A percentile compares a stretch with the other conserved stretches of the same genome.
These are phyloP conservation scores for Ceratobasidium sp. DNA, from an alignment of 1,284 basidiomycete genomes.

Conservation along the genomic window DNA sequence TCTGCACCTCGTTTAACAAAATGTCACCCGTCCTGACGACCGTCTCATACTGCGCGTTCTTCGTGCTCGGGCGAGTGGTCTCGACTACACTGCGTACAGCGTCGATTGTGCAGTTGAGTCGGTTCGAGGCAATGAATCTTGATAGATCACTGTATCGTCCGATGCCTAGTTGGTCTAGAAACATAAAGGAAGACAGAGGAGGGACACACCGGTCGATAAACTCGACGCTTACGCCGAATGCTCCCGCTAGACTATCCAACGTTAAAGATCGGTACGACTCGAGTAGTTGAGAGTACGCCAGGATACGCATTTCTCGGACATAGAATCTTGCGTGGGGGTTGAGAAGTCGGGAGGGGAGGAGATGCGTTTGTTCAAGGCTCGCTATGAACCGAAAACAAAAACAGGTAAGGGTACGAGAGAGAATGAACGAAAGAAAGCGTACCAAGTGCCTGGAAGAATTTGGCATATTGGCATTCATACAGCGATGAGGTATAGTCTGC, in stretches of 20 bases:
- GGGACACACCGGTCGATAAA: conserved; percentile 86
- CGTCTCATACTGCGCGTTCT: conserved; percentile 92
- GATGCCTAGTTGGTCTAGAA: neutral
- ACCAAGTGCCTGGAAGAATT: conserved; percentile 93
- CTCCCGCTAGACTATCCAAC: conserved; percentile 85
- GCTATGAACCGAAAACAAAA: conserved; percentile 63
- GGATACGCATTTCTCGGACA: conserved; percentile 96
- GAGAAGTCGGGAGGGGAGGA: conserved; percentile 89
- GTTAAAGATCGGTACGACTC: conserved; percentile 94
- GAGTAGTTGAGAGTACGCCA: conserved; percentile 92
- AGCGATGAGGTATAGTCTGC: conserved; percentile 68
- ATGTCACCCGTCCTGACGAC: conserved; percentile 91
- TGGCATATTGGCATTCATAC: conserved; percentile 94
- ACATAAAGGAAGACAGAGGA: conserved; percentile 12
- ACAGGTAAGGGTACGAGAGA: neutral
- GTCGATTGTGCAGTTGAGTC: conserved; percentile 93
- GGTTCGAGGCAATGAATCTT: conserved; percentile 95
- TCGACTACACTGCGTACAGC: conserved; percentile 94
- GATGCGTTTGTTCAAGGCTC: conserved; percentile 88
- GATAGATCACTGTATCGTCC: conserved; percentile 84
- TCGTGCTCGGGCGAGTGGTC: conserved; percentile 89
- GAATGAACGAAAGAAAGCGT: conserved; percentile 38
- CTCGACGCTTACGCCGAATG: conserved; percentile 91
- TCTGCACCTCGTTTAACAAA: conserved; percentile 83
- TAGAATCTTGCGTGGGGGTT: conserved; percentile 92